Conservation (phyloP, 257 asterid genomes). For the Solanum phureja region DNA sequence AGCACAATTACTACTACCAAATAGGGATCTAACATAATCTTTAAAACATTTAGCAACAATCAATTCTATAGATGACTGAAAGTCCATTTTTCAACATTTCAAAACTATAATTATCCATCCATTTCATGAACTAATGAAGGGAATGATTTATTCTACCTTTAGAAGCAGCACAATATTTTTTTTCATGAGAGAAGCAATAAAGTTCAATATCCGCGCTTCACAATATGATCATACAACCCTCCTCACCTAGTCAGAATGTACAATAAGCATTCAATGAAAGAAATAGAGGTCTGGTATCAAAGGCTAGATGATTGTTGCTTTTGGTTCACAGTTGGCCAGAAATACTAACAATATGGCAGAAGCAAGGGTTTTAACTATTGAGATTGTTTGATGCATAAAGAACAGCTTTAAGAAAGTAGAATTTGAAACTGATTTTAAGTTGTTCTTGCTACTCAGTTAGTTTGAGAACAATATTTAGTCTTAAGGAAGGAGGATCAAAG, state of each 20-base stretch:
- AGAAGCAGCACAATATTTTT: not conserved
- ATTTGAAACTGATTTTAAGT: no score
- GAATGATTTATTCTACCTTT: not conserved
- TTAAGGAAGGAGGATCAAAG: no score
- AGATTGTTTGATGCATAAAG: no score
- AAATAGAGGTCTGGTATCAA: not conserved
- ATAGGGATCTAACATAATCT: not conserved
- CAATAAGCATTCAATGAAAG: not conserved
- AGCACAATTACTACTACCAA: not conserved
- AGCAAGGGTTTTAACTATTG: no score
- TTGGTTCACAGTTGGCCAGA: no score
- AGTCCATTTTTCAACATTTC: not conserved
- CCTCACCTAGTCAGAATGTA: not conserved
- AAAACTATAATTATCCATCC: not conserved
- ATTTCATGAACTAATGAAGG: not conserved
- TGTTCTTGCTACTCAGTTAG: no score
- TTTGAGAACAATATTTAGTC: no score
- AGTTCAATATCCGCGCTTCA: not conserved
- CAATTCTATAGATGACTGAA: not conserved
- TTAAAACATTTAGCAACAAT: not conserved
- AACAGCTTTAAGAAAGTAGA: no score
- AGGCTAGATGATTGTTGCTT: no score
- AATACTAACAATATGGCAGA: no score
- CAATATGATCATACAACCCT: not conserved
- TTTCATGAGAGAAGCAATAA: not conserved